phyloP scores from a whole-genome alignment of 2,329 filamentous ascomycete species.

The Leptographium lundbergii region DNA sequence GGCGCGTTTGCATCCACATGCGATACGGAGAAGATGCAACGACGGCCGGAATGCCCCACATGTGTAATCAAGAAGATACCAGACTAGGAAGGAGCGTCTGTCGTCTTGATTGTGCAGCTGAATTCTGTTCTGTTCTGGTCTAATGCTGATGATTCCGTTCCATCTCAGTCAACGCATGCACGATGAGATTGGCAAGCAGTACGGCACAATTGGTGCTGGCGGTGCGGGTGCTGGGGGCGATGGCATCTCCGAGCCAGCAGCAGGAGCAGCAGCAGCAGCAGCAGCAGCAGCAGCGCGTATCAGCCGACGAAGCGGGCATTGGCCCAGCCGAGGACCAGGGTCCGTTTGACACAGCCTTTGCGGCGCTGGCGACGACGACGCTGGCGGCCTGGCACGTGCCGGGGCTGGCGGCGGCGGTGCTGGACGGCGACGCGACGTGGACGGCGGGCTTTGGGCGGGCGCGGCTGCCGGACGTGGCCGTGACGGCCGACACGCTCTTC shows the following conservation, averaged over 20 bases:
- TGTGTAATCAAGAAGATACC: too few species aligned
- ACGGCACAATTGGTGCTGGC: not conserved
- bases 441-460: constrained; percentile 31
- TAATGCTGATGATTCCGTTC: not conserved
- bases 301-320: constrained; percentile 16
- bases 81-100: too few species aligned
- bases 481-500: constrained; percentile 36
- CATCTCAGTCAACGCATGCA: not conserved
- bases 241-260: not conserved
- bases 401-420: constrained; percentile 33
- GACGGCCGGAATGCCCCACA: too few species aligned
- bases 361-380: constrained; percentile 5
- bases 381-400: constrained; percentile 29
- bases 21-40: too few species aligned
- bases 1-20: too few species aligned
- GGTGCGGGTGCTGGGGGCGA: not conserved
- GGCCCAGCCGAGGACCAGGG: not conserved
- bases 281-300: constrained; percentile 21
- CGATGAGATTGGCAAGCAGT: not conserved
- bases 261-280: constrained; percentile 15
- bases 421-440: constrained; percentile 30
- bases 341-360: constrained; percentile 9
- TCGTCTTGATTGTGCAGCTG: too few species aligned
- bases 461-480: constrained; percentile 23
- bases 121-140: too few species aligned